These are phyloP conservation scores for Parastagonospora avenae DNA, from an alignment of 2,329 filamentous ascomycete species.

Conservation along the genomic window DNA sequence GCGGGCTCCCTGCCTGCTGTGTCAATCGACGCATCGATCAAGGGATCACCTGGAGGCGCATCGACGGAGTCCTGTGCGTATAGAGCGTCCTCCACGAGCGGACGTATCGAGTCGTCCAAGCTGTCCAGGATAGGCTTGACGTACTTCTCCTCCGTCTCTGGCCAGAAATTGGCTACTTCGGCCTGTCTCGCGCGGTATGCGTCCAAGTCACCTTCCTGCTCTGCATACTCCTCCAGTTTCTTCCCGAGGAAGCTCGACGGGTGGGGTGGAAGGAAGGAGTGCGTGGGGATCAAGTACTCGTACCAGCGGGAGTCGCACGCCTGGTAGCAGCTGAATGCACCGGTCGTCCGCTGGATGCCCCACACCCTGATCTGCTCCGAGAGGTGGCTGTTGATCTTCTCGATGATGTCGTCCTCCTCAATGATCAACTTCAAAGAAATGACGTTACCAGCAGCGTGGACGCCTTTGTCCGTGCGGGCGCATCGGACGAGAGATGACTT, in stretches of 20 bases:
- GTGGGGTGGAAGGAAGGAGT: conserved; percentile 90
- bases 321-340: conserved; percentile 92
- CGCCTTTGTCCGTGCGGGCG: conserved; percentile 95
- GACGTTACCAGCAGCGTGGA: conserved; percentile 94
- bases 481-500: conserved; percentile 94
- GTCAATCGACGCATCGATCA: conserved; percentile 40
- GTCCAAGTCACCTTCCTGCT: conserved; percentile 73
- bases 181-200: conserved; percentile 71
- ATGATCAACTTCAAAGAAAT: conserved; percentile 95
- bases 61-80: conserved; percentile 49
- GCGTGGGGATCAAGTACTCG: conserved; percentile 93
- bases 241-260: conserved; percentile 84
- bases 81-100: conserved; percentile 66
- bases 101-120: conserved; percentile 67
- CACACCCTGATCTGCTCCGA: conserved; percentile 91
- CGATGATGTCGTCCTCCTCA: conserved; percentile 83
- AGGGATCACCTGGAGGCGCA: conserved; percentile 34
- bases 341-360: conserved; percentile 89
- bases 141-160: conserved; percentile 76
- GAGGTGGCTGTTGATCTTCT: conserved; percentile 87
- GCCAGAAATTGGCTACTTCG: conserved; percentile 83
- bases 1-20: conserved; percentile 12
- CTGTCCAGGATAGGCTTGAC: conserved; percentile 70
- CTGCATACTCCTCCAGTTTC: conserved; percentile 78
- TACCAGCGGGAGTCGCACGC: conserved; percentile 95